Evolutionary conservation across 2,329 filamentous ascomycete genomes (phyloP), one percentile per base, ranked within the genome.

Genomic region (Paecilomyces sp.): DNA sequence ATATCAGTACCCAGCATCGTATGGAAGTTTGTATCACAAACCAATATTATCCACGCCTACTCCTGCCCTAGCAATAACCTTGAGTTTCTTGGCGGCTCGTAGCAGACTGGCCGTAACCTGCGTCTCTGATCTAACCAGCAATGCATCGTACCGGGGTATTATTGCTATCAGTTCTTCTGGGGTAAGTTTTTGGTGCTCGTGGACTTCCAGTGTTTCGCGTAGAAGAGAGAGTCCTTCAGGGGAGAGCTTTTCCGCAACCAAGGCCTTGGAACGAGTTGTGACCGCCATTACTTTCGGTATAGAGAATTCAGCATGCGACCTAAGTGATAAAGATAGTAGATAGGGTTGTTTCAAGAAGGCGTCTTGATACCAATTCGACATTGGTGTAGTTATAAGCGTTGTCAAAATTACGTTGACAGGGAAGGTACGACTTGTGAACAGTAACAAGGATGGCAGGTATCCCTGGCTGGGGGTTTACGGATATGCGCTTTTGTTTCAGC

Each of bases 11-110:
- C 8, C 13, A 51, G 6, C 25, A 33, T 54, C 6, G 9, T 50
- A 41, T 15, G 28, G 6, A 5, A n/a, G 12, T 50, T 22, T 34
- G 15, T 24, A 3, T 24, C 8, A 65, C 70, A 60, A 57, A 73
- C 71, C 83, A 55, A 94, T 90, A 75, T 93, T 92, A 76, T 93
- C 89, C 25, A 93, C 89, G 33, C 89, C 90, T 1, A 93, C 90
- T 12, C 90, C 90, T 12, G 90, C 90, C 62, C 90, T 82, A 2
- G 89, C 90, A 24, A 94, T 89, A 8, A 93, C 90, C 64, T 88
- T 88, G 57, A 93, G 80, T 61, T 85, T 88, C 65, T 80, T 83
- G 9, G 85, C 89, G 1, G 86, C 87, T 12, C 79, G 75, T 12
- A 93, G 80, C 0, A 93, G 80, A 2, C 82, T 77, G 0, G 87